These are phyloP conservation scores for Euphorbia tirucalli DNA, from an alignment of 345 rosid species.

Conservation along the genomic window DNA sequence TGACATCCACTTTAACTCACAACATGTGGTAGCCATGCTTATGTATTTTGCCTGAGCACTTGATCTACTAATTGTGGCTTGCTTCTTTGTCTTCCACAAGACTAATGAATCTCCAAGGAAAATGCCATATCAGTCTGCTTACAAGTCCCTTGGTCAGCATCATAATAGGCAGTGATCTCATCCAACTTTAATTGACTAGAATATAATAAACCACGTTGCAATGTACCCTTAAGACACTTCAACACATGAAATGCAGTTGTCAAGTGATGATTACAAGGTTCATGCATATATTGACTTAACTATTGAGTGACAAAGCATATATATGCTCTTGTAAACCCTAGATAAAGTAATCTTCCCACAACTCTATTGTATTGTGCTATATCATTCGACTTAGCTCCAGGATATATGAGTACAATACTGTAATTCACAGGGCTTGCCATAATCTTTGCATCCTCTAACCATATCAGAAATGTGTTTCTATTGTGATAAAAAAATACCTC, in stretches of 20 bases:
- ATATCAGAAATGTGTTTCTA: too few species aligned
- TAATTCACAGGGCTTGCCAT: not conserved
- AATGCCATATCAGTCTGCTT: too few species aligned
- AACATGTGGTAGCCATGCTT: not conserved
- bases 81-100: not conserved
- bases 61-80: not conserved
- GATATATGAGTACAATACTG: too few species aligned
- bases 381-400: too few species aligned
- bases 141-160: not conserved
- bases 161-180: not conserved
- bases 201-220: not conserved
- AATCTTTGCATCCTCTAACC: not conserved
- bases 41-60: not conserved
- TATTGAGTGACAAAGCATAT: not conserved
- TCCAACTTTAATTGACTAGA: too few species aligned
- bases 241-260: not conserved
- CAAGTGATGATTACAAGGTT: not conserved
- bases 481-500: not conserved
- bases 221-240: not conserved
- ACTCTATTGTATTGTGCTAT: not conserved
- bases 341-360: not conserved
- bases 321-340: not conserved
- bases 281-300: not conserved
- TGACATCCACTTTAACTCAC: not conserved
- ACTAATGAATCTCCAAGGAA: too few species aligned